A percentile compares a stretch with the other conserved stretches of the same genome.
These are phyloP conservation scores for Penium margaritaceum DNA, from an alignment of 139 green algal genomes.

Conservation along the genomic window DNA sequence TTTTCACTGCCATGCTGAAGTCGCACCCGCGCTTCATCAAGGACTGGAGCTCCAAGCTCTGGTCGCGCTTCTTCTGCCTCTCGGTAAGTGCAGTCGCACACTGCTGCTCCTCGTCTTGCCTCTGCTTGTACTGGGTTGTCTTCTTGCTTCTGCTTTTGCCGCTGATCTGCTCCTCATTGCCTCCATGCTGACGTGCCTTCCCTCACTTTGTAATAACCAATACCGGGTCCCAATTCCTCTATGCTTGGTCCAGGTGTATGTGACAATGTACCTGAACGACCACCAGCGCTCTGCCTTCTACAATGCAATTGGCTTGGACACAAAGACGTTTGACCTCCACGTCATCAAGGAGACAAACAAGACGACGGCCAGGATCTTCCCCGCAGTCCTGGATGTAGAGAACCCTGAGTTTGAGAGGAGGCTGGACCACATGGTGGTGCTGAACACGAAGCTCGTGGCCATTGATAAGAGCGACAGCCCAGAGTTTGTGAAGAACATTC, in stretches of 20 bases:
- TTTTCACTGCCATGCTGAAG: slow-evolving; percentile 86
- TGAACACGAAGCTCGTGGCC: slow-evolving; percentile 70
- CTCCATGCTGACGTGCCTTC: too few relatives aligned
- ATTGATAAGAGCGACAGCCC: slow-evolving; percentile 62
- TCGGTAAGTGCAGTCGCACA: slow-evolving; percentile 62
- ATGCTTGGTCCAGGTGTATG: slow-evolving; percentile 84
- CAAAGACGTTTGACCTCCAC: slow-evolving; percentile 86
- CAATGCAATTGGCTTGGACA: slow-evolving; percentile 83
- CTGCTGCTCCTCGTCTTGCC: too few relatives aligned
- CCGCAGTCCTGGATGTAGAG: slow-evolving; percentile 75
- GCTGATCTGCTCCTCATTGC: too few relatives aligned
- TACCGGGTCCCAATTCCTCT: too few relatives aligned
- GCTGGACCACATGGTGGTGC: slow-evolving; percentile 72
- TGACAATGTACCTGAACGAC: slow-evolving; percentile 99
- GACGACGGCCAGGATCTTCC: slow-evolving; percentile 89
- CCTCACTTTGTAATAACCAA: too few relatives aligned
- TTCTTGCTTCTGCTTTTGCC: too few relatives aligned
- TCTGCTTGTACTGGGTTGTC: too few relatives aligned
- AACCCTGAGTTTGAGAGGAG: slow-evolving; percentile 75
- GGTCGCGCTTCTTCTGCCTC: slow-evolving; percentile 97
- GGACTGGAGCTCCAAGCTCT: slow-evolving; percentile 72
- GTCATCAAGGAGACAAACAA: slow-evolving; percentile 83
- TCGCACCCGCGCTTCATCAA: slow-evolving; percentile 76
- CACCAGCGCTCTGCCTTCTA: slow-evolving; percentile 87
- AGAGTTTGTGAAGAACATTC: slow-evolving; percentile 73